Conservation (phyloP, 306 rosid species). For the Pyrus communis region DNA sequence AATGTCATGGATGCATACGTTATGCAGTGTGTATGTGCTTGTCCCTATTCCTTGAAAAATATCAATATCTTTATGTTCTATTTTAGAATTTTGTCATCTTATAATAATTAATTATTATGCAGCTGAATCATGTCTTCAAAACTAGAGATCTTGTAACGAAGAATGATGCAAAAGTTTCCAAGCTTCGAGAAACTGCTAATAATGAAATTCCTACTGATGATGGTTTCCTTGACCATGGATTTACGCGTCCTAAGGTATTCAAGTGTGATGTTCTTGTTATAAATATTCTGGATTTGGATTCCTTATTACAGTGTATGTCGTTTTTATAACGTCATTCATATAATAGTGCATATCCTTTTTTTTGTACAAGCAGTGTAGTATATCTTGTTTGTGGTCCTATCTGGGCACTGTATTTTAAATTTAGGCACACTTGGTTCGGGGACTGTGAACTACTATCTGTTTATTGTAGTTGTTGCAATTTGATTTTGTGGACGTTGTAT, state of each 20-base stretch:
- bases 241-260: conserved; percentile 89
- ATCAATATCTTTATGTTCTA: neutral
- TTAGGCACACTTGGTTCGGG: neutral
- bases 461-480: neutral
- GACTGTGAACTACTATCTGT: neutral
- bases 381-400: neutral
- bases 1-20: conserved; percentile 70
- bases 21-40: conserved; percentile 69
- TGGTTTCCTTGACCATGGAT: conserved; percentile 78
- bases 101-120: conserved; percentile 26
- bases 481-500: neutral
- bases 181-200: conserved; percentile 35
- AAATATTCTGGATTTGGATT: neutral
- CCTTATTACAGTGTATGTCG: neutral
- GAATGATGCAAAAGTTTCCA: conserved; percentile 59
- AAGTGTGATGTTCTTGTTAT: neutral
- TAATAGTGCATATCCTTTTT: no score
- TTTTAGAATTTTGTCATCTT: neutral
- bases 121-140: conserved; percentile 85
- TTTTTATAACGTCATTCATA: no score
- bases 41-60: neutral
- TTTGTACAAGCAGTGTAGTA: no score
- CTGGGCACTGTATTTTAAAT: neutral
- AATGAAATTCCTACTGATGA: conserved; percentile 26
- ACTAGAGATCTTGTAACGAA: conserved; percentile 63